Base-by-base conservation (phyloP, 2,329 filamentous ascomycete species). In the Sporothrix mexicana region DNA sequence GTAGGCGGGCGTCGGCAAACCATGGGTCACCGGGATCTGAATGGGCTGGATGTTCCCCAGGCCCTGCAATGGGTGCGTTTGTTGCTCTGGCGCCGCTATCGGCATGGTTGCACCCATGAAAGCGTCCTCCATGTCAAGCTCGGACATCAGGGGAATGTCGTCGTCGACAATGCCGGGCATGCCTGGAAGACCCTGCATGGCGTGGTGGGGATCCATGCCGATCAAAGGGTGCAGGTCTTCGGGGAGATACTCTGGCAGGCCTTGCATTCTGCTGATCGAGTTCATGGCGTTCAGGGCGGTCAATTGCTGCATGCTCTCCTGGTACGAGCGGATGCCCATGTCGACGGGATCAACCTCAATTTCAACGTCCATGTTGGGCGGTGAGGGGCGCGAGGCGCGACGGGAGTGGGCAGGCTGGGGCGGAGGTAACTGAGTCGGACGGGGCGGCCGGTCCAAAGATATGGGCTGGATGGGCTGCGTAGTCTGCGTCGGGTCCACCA, bases 211-310 rank as follows among this genome's bases (percentile, higher is more conserved):
- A 6, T 49, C 43, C 41, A 62, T 51, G 30, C 25, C 12, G 1
- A 7, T 7, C 30, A 36, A 36, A 36, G 30, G 30, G 30, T 36
- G 30, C 30, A 36, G 30, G 30, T 36, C 30, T 36, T 36, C 30
- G 5, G 30, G 30, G 30, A 36, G 5, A 36, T 36, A 36, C 30
- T 36, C 57, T 61, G 57, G 15, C 5, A 61, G 25, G 9, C 25
- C 41, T 23, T 70, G 53, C 43, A 70, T 62, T 13, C 15, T 15
- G 13, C 47, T 41, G 61, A 66, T 57, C n/a, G 47, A 13, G 8
- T 57, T 20, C 70, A 71, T 67, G 41, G 70, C 13, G 3, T 64
- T 61, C 61, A 72, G 47, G 61, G 12, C 47, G 13, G 6, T 7
- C 47, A 51, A 23, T 20, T 23, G 9, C n/a, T 55, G 51, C 20